Base-by-base conservation (phyloP, 2,329 filamentous ascomycete genomes). In the Penicillium expansum region DNA sequence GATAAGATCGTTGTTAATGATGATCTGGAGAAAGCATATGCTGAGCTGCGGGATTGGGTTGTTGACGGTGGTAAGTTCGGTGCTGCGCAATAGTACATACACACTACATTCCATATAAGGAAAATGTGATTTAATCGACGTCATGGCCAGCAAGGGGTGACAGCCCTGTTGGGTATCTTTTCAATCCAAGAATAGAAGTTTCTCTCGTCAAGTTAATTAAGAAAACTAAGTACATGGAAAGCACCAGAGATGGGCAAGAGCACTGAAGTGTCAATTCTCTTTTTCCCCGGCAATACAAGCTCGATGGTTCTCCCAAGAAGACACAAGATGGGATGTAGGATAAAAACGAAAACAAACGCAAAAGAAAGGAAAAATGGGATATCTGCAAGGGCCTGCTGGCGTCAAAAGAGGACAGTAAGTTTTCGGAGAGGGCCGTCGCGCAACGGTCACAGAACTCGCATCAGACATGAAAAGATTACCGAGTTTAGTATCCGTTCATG, bases 401-500 rank as follows among this genome's bases (percentile, higher is more conserved):
- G 65, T 63, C 63, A 67, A 71, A 52, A 62, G 61, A 60, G 59
- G 63, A 67, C 60, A 64, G 61, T 55, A 58, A 64, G 59, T 65
- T 68, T 69, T 67, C 59, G 60, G 50, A 57, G 57, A 57, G 51
- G 45, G 58, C 48, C 57, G 52, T 56, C 53, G 61, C 38, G 52
- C 55, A 60, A 62, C 52, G 57, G 53, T 52, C 47, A 52, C 49
- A 61, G 62, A 58, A 61, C 59, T 60, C 61, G 59, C 51, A 66
- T 59, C 61, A 55, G 55, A 60, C 48, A 63, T 60, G 53, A 29
- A 59, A 57, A 56, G 58, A 61, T 42, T 51, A 51, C 49, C 55
- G 35, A 45, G 33, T 53, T 74, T 92, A 97, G 83, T 97, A 97
- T 77, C 94, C 94, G 80, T 97, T 99, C 92, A 97, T 96, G 67